Conservation (phyloP, 2,329 filamentous ascomycete species). For the Monosporascus ibericus region DNA sequence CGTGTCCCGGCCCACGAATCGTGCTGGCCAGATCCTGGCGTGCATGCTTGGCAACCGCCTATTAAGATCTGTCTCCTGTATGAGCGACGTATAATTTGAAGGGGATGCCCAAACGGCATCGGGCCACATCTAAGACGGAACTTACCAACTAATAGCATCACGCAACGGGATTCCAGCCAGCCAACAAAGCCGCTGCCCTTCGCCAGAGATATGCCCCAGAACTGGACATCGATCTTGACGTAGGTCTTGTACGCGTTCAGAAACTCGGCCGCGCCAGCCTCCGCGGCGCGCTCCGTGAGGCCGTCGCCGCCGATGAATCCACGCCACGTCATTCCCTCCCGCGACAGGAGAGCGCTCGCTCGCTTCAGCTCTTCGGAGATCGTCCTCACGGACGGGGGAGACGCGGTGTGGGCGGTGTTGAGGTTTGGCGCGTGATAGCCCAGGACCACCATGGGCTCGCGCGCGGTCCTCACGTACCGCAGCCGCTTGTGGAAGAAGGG, state of each 20-base stretch:
- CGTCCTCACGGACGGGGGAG: conserved; percentile 43
- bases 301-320: conserved; percentile 28
- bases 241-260: conserved; percentile 46
- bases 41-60: conserved; percentile 44
- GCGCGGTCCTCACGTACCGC: conserved; percentile 46
- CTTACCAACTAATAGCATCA: conserved; percentile 52
- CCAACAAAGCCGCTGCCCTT: conserved; percentile 51
- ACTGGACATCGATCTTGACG: conserved; percentile 56
- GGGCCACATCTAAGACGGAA: conserved; percentile 1
- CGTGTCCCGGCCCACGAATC: conserved; percentile 39
- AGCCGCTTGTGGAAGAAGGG: conserved; percentile 50
- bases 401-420: conserved; percentile 52
- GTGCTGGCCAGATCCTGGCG: conserved; percentile 56
- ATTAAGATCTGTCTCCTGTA: conserved; percentile 41
- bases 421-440: conserved; percentile 56
- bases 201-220: conserved; percentile 54
- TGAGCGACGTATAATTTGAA: conserved; percentile 3
- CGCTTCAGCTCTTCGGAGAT: conserved; percentile 45
- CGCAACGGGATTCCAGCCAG: conserved; percentile 58
- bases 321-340: conserved; percentile 34
- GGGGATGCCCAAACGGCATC: no score
- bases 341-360: conserved; percentile 35
- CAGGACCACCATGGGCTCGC: conserved; percentile 58
- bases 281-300: background rate
- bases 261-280: conserved; percentile 38